Evolutionary conservation across 768 basidiomycete species (phyloP).

Genomic region (Saitozyma sp.): DNA sequence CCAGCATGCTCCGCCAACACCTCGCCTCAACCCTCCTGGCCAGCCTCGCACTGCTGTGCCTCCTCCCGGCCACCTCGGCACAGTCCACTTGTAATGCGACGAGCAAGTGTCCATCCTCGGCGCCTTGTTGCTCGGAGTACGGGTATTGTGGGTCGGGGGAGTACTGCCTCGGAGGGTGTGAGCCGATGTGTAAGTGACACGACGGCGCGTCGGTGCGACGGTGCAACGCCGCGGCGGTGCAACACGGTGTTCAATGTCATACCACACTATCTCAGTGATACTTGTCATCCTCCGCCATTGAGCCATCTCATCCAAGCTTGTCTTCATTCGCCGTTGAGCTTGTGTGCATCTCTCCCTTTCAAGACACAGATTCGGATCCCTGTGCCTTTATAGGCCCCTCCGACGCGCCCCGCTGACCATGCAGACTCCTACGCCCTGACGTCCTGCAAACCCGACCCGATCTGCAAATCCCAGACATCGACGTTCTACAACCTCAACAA

Average conservation of each 20-base stretch:
- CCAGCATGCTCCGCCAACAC: too few relatives aligned
- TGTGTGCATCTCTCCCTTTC: too few relatives aligned
- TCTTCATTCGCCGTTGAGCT: too few relatives aligned
- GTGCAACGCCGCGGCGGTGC: too few relatives aligned
- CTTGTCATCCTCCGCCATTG: too few relatives aligned
- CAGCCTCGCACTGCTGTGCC: not conserved
- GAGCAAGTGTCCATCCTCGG: constrained; percentile 23
- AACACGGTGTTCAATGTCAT: too few relatives aligned
- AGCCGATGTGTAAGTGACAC: constrained; percentile 60
- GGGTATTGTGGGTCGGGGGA: constrained; percentile 60
- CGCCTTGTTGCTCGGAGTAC: constrained; percentile 57
- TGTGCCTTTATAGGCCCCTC: not conserved
- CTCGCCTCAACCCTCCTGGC: too few relatives aligned
- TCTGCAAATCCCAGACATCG: constrained; percentile 63
- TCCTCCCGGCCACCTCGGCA: constrained; percentile 14
- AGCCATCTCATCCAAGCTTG: too few relatives aligned
- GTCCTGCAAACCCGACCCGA: constrained; percentile 68
- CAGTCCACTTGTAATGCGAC: constrained; percentile 33
- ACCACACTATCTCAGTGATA: too few relatives aligned
- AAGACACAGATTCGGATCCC: not conserved
- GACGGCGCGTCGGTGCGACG: too few relatives aligned
- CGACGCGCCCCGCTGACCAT: not conserved
- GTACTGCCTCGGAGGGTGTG: constrained; percentile 83
- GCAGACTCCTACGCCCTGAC: constrained; percentile 60
- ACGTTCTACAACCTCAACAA: constrained; percentile 55